Evolutionary conservation across 345 rosid species (phyloP), one percentile per base, ranked within the genome.

Genomic region (Gossypium thurberi): DNA sequence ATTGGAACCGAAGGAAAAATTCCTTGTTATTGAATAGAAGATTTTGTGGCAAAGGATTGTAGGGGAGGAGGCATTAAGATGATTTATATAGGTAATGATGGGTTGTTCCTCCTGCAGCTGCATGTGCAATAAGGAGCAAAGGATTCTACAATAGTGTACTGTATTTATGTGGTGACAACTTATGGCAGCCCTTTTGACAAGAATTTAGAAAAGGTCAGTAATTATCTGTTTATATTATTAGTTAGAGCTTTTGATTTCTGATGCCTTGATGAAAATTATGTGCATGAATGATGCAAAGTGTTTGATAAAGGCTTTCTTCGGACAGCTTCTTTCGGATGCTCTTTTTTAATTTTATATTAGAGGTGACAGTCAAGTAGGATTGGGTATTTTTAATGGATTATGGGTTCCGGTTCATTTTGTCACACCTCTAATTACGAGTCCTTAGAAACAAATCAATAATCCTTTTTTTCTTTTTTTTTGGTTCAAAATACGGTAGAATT

Each of bases 121-220:
- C 57, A 43, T 42, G 42, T 61, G 47, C 15, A 26, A 46, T 26
- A 28, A 57, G 33, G 62, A 57, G 20, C 33, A 18, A 43, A 73
- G 62, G 44, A 66, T 44, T 69, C 26, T 74, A 66, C 73, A 76
- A 8, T 61, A 33, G 77, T 40, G 52, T 71, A 76, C 71, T 76
- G 72, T 73, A 60, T 75, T 18, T 73, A 79, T 73, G 70, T 47
- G 69, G 62, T 53, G 43, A 78, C 18, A 17, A 80, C 21, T 69
- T 44, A 18, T 65, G 73, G 28, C n/a, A 52, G 61, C 26, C 40
- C 68, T 56, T 65, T 18, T 26, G 47, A 20, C 71, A 44, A 64
- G n/a, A 72, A 65, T 67, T 53, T 47, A 65, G 75, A 61, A 33
- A 59, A 47, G 33, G 65, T 55, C 65, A 26, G 25, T 46, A 71